Evolutionary conservation across 805 yeast species (phyloP).

Genomic region (Wickerhamomyces ciferrii): DNA sequence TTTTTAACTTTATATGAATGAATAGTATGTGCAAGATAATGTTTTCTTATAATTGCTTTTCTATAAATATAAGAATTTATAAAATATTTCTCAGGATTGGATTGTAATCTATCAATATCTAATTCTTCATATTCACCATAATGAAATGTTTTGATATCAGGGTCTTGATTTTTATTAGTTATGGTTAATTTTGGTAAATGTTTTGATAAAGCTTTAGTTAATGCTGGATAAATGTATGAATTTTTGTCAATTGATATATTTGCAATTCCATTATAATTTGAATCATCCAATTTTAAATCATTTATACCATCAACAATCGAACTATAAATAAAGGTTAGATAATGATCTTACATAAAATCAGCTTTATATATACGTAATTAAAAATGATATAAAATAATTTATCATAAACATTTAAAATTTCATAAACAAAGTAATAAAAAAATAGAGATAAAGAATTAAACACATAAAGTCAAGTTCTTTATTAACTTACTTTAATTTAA

Average conservation of each 20-base stretch:
- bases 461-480: too few relatives aligned
- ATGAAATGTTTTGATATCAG: constrained; percentile 48
- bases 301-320: too few relatives aligned
- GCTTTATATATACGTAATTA: too few relatives aligned
- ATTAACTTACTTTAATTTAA: constrained; percentile 31
- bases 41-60: constrained; percentile 88
- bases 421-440: too few relatives aligned
- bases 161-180: not conserved
- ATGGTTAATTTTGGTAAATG: constrained; percentile 30
- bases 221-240: constrained; percentile 38
- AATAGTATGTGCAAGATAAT: constrained; percentile 82
- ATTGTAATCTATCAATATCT: constrained; percentile 58
- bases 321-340: too few relatives aligned
- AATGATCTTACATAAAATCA: too few relatives aligned
- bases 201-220: constrained; percentile 23
- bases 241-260: constrained; percentile 27
- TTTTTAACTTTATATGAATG: constrained; percentile 68
- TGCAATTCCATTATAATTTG: not conserved
- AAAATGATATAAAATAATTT: too few relatives aligned
- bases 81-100: constrained; percentile 42
- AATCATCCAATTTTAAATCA: too few relatives aligned
- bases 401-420: too few relatives aligned
- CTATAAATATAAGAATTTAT: constrained; percentile 82
- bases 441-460: not conserved
- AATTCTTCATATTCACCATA: constrained; percentile 89